Conservation (phyloP, 495 filamentous ascomycete species). For the Bryoglossum gracile region DNA sequence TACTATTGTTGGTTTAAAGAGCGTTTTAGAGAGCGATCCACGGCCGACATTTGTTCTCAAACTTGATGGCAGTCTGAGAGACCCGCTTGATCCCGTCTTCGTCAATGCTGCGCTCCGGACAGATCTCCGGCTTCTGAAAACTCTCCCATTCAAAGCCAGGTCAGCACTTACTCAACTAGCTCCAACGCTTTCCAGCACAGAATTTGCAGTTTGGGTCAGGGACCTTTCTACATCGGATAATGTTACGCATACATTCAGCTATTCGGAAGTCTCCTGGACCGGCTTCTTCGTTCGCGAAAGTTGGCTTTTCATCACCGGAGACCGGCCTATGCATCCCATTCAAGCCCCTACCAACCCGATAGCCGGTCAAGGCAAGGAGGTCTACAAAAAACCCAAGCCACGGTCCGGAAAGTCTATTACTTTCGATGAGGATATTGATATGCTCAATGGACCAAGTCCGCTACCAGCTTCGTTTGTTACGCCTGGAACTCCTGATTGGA, state of each 20-base stretch:
- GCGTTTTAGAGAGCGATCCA: constrained; percentile 33
- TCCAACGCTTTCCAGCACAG: neutral
- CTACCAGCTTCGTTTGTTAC: constrained; percentile 3
- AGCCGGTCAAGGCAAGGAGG: neutral
- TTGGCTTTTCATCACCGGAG: neutral
- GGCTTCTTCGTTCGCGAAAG: constrained; percentile 28
- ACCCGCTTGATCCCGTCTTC: constrained; percentile 11
- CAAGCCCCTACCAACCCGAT: constrained; percentile 13
- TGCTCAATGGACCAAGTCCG: neutral
- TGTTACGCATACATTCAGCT: constrained; percentile 20
- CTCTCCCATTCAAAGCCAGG: neutral
- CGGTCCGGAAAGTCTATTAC: neutral
- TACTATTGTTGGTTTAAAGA: neutral
- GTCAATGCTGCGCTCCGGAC: constrained; percentile 3
- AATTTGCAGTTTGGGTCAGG: constrained; percentile 13
- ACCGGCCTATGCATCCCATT: neutral
- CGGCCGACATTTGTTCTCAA: constrained; percentile 36
- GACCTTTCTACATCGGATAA: neutral
- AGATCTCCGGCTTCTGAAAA: constrained; percentile 2
- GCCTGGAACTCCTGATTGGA: constrained; percentile 26
- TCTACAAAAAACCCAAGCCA: too few species aligned
- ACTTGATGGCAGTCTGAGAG: constrained; percentile 2
- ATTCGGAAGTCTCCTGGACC: constrained; percentile 32
- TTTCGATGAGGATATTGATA: neutral
- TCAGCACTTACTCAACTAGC: neutral